Base-by-base conservation (phyloP, 2,329 filamentous ascomycete species). In the Fusarium scirpi region DNA sequence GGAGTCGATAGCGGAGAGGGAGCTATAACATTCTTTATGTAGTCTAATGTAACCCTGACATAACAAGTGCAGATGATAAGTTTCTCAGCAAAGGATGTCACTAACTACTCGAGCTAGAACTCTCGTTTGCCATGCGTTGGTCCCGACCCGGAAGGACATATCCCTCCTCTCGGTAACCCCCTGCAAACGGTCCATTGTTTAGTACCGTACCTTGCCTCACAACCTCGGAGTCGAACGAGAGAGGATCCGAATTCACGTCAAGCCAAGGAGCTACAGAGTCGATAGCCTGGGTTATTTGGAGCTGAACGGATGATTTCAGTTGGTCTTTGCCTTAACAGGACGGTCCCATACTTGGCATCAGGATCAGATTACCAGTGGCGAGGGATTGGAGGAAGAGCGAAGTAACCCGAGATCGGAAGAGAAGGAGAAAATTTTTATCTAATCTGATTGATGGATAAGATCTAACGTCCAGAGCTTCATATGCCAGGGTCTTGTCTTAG, bases 361-460 rank as follows among this genome's bases (percentile, higher is more conserved):
- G 25, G 46, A 59, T 68, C 63, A 63, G 45, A 60, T 71, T 57
- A 58, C 30, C 54, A 62, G 64, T 65, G 68, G 64, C 68, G 49
- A 62, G 38, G 34, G 48, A 56, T 64, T 71, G 64, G 64, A 61
- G 64, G 15, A 27, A 34, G 24, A 48, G 30, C 8, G 16, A 62
- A 46, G 20, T 25, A 45, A 60, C 51, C 67, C 67, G 63, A 70
- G 61, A 67, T 69, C 61, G 69, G 69, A 67, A 72, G 58, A 45
- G 58, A 52, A 63, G 38, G 44, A 54, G 56, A 52, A 59, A 57
- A 43, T 22, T 58, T 71, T 62, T 47, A 72, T 72, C 70, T 73
- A 69, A 72, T 72, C 70, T 67, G 70, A 72, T 73, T 60, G 61
- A 69, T 58, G 58, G 70, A 71, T 73, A 55, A 73, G 70, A 73